Base-by-base conservation (phyloP, 2,329 filamentous ascomycete genomes). In the Pseudocercospora fuligena region DNA sequence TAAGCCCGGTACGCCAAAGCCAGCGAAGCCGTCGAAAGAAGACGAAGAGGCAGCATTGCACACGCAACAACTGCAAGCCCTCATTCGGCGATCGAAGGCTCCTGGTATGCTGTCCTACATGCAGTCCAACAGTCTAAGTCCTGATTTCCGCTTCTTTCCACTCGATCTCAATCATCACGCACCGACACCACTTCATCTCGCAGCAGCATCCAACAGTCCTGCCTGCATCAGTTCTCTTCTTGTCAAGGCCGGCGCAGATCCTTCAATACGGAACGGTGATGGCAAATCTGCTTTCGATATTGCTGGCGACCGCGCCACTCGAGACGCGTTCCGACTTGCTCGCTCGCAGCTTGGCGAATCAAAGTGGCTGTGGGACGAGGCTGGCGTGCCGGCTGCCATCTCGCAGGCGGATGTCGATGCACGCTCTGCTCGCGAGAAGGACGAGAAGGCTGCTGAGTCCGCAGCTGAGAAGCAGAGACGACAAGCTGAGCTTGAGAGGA, bases 271-370 rank as follows among this genome's bases (percentile, higher is more conserved):
- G 27, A 97, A 91, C 75, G 82, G 78, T 2, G 93, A 97, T 68
- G 91, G 90, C n/a, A 93, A 91, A 77, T 91, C 92, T 0, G 81
- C 95, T 0, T 98, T 97, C 77, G 93, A 97, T 63, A 86, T 99
- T 1, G 89, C 92, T 0, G 93, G 94, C 49, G 93, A 98, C 77
- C 88, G 93, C 4, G 80, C 89, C 1, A 97, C 94, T 0, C 88
- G 94, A 1, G 94, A 98, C 76, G 92, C 94, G 0, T 99, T 99
- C 81, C 91, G 95, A 1, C 88, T 97, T 1, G 93, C 93, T 3
- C 90, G 95, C 6, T 86, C 88, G 33, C 91, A 96, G 75, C 83
- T 97, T 1, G 94, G 93, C 16, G 93, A 97, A 76, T 77, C 78
- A 0, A 86, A 83, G 19, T 97, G 90, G 88, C 82, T 92, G 70